phyloP scores from a whole-genome alignment of 345 rosid species.

The Ceriops tagal region DNA sequence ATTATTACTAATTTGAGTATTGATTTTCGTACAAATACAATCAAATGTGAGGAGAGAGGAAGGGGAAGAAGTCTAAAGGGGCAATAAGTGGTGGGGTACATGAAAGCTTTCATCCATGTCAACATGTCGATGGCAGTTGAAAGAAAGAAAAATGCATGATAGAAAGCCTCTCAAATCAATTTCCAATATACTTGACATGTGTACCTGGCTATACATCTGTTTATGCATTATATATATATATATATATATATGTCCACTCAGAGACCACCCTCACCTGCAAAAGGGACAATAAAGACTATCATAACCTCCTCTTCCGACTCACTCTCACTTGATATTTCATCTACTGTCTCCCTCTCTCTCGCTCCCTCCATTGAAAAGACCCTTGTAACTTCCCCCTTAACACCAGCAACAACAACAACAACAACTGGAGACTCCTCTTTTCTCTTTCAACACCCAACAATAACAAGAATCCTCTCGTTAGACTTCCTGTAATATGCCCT shows the following conservation, averaged over 20 bases:
- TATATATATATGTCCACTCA: conserved; percentile 15
- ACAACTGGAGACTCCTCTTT: not conserved
- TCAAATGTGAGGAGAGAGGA: not conserved
- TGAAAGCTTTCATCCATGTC: conserved; percentile 30
- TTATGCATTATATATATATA: not conserved
- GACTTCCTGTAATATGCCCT: too few relatives aligned
- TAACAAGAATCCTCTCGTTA: not conserved
- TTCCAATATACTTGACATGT: conserved; percentile 9
- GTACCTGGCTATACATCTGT: not conserved
- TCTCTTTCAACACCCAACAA: not conserved
- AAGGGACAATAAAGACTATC: conserved; percentile 6
- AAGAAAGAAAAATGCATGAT: conserved; percentile 7
- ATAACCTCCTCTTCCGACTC: conserved; percentile 16
- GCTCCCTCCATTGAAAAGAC: conserved; percentile 31
- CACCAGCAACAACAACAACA: conserved; percentile 31
- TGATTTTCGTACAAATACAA: too few relatives aligned
- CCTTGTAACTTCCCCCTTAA: conserved; percentile 52
- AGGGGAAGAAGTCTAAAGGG: conserved; percentile 7
- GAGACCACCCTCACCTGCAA: conserved; percentile 21
- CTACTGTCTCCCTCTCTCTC: conserved; percentile 14
- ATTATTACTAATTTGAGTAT: too few relatives aligned
- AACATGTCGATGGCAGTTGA: conserved; percentile 14
- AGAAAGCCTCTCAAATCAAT: conserved; percentile 22
- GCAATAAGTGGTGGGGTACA: conserved; percentile 39
- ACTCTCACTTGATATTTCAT: conserved; percentile 22